Evolutionary conservation across 352 stramenopile species (phyloP).

Genomic region (Stephanocyclus meneghinianus): DNA sequence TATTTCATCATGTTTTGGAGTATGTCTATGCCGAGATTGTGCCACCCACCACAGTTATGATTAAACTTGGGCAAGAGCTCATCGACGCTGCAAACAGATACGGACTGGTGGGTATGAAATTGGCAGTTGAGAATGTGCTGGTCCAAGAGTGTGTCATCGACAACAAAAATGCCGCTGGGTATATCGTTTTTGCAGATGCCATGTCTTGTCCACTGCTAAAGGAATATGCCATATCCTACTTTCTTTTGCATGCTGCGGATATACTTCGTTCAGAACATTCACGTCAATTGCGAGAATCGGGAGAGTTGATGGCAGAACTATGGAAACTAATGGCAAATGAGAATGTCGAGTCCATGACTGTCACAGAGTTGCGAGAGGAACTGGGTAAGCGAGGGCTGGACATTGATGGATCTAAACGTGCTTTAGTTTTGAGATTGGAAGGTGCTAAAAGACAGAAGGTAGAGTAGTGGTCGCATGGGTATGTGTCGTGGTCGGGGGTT

Average conservation of each 20-base stretch:
- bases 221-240: slow-evolving; percentile 37
- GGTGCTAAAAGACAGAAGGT: background rate
- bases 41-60: background rate
- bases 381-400: background rate
- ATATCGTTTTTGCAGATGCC: slow-evolving; percentile 30
- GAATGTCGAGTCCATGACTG: background rate
- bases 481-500: too few species aligned
- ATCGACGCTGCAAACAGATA: slow-evolving; percentile 32
- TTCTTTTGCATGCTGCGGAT: slow-evolving; percentile 14
- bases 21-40: slow-evolving; percentile 20
- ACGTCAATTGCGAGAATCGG: slow-evolving; percentile 6
- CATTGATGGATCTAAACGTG: slow-evolving; percentile 5
- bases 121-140: slow-evolving; percentile 17
- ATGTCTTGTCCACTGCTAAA: slow-evolving; percentile 30
- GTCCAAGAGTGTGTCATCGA: slow-evolving; percentile 4
- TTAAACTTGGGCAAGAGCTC: slow-evolving; percentile 21
- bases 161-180: slow-evolving; percentile 17
- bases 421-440: background rate
- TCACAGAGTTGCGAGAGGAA: slow-evolving; percentile 9
- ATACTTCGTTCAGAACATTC: slow-evolving; percentile 11
- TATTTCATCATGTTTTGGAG: slow-evolving; percentile 18
- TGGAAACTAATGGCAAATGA: background rate
- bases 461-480: too few species aligned
- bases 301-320: slow-evolving; percentile 23
- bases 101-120: slow-evolving; percentile 26